Evolutionary conservation across 2,329 filamentous ascomycete genomes (phyloP).

Genomic region (Daldinia sp.): DNA sequence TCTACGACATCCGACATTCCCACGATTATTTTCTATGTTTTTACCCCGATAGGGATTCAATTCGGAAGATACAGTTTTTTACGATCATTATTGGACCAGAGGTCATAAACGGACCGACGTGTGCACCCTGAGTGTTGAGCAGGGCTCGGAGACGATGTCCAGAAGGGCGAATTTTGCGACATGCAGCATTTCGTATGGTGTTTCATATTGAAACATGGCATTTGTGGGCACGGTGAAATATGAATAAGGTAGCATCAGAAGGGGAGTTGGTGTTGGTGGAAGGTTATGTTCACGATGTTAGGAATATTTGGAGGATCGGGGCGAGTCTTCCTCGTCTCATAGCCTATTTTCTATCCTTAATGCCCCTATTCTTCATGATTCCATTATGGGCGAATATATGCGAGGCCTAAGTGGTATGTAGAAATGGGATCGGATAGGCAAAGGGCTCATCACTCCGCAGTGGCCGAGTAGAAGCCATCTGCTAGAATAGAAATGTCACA

Average conservation of each 20-base stretch:
- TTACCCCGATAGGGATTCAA: constrained; percentile 19
- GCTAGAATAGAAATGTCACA: constrained; percentile 33
- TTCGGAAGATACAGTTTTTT: constrained; percentile 28
- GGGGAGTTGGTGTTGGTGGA: constrained; percentile 33
- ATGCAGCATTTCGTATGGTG: constrained; percentile 17
- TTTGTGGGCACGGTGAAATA: constrained; percentile 20
- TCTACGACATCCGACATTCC: constrained; percentile 29
- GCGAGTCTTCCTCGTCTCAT: constrained; percentile 29
- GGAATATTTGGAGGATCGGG: constrained; percentile 40
- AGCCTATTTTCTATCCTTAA: constrained; percentile 40
- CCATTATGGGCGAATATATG: constrained; percentile 23
- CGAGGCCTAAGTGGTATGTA: constrained; percentile 14
- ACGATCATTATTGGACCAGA: constrained; percentile 27
- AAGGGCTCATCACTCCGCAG: constrained; percentile 16
- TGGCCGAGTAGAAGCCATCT: constrained; percentile 22
- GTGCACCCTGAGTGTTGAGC: constrained; percentile 7
- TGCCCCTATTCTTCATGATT: constrained; percentile 28
- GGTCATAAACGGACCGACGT: constrained; percentile 15
- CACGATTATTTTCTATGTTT: constrained; percentile 28
- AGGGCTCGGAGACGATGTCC: constrained; percentile 10
- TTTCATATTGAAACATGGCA: constrained; percentile 22
- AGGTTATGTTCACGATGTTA: constrained; percentile 38
- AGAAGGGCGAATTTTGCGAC: constrained; percentile 12
- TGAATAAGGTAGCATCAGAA: constrained; percentile 30
- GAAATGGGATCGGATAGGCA: constrained; percentile 26